Base-by-base conservation (phyloP, 108 stramenopile species). In the Aurantiochytrium sp. region DNA sequence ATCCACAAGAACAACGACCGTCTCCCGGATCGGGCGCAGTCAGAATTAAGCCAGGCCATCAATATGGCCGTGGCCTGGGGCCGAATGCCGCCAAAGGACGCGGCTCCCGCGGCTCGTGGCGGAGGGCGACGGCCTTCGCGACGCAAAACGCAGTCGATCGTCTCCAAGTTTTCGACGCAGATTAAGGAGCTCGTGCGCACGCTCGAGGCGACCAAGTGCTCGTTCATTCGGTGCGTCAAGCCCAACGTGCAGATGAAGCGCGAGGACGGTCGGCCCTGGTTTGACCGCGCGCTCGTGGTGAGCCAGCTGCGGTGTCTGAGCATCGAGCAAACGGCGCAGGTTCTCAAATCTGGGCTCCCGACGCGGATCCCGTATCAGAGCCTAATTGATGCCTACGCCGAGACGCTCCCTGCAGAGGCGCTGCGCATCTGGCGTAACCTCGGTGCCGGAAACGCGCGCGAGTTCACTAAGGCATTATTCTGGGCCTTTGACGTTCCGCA, bases 151-250 rank as follows among this genome's bases (percentile, higher is more conserved):
- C 86, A 32, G 73, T 69, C 34, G 19, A 52, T 42, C 55, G 59
- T 32, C 55, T 88, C 86, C 21, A 81, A 81, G 86, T 86, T 86
- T n/a, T 24, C 31, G 2, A 45, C 19, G 24, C 55, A 86, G 50
- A 52, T 90, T 12, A 86, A 85, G 3, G 88, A 52, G 50, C 88
- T 90, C 41, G 37, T 86, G 39, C 19, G 88, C 36, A 73, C 55
- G 12, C 55, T 88, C 0, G 54, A 85, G 54, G 55, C 41, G 15
- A 86, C 88, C 4, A 39, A 88, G 22, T 34, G 34, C 19, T 88
- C 69, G 8, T 90, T 89, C 34, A 86, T 90, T 37, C 87, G 90
- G 15, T 90, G 90, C 41, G 69, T 90, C 45, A 90, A 90, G 52
- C 55, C 90, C 4, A 90, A 90, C 36, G 37, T 55, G 34, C 48